Percentiles rank a stretch among this genome's conserved stretches.
phyloP scores from a whole-genome alignment of 768 basidiomycete genomes.

The Mycena chlorophos region DNA sequence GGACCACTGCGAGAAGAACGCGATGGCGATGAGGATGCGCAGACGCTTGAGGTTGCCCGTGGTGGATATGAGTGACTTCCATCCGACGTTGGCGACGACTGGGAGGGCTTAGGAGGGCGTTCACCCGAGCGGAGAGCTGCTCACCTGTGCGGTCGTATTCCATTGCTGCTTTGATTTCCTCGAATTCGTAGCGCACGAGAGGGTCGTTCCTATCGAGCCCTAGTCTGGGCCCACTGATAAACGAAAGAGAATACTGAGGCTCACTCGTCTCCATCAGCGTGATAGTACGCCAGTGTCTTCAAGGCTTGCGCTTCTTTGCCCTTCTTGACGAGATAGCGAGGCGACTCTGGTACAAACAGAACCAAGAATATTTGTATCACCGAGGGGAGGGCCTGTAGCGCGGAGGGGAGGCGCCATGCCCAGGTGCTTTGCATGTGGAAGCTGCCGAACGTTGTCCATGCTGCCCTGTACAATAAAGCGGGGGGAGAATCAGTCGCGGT shows the following conservation, averaged over 20 bases:
- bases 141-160: slow-evolving; percentile 47
- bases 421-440: slow-evolving; percentile 49
- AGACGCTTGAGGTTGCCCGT: slow-evolving; percentile 55
- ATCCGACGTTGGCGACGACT: slow-evolving; percentile 40
- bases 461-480: slow-evolving; percentile 33
- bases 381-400: slow-evolving; percentile 47
- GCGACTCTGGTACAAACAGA: slow-evolving; percentile 51
- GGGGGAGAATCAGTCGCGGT: slow-evolving; percentile 21
- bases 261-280: slow-evolving; percentile 46
- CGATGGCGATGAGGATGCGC: slow-evolving; percentile 50
- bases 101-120: slow-evolving; percentile 45
- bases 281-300: slow-evolving; percentile 49
- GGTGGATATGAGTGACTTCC: slow-evolving; percentile 46
- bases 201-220: slow-evolving; percentile 34
- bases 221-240: neutral
- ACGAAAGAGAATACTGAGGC: slow-evolving; percentile 31
- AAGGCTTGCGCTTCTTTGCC: slow-evolving; percentile 46
- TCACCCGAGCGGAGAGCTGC: too few species aligned
- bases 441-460: slow-evolving; percentile 51
- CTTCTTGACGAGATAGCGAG: slow-evolving; percentile 46
- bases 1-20: slow-evolving; percentile 53
- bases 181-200: slow-evolving; percentile 51
- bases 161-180: slow-evolving; percentile 60
- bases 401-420: slow-evolving; percentile 62
- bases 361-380: slow-evolving; percentile 41